Conservation (phyloP, 73 alveolate species). For the Diophrys sp. region DNA sequence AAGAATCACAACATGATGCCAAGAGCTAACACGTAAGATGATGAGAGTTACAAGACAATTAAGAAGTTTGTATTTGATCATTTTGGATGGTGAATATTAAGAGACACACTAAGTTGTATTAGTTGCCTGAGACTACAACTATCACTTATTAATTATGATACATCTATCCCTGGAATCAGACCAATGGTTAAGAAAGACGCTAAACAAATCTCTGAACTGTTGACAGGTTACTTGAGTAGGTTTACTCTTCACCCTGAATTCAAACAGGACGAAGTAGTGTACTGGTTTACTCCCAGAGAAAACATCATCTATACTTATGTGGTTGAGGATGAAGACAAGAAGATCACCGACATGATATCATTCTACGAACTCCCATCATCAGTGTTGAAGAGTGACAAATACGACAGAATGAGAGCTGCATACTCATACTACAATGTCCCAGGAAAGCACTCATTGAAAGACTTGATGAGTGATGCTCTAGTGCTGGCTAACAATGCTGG, state of each 20-base stretch:
- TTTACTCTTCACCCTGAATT: constrained; percentile 64
- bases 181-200: constrained; percentile 90
- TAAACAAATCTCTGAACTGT: constrained; percentile 62
- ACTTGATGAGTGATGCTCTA: constrained; percentile 65
- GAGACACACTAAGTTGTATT: constrained; percentile 72
- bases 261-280: constrained; percentile 78
- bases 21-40: background rate
- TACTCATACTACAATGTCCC: constrained; percentile 74
- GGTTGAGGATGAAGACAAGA: constrained; percentile 85
- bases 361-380: constrained; percentile 92
- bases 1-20: constrained; percentile 1
- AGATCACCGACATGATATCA: constrained; percentile 94
- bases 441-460: constrained; percentile 27
- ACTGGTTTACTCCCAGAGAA: constrained; percentile 80
- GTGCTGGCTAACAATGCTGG: constrained; percentile 69
- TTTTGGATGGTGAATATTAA: constrained; percentile 58
- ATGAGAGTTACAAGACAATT: background rate
- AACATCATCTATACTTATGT: constrained; percentile 88
- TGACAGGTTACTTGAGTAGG: constrained; percentile 64
- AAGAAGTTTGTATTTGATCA: background rate
- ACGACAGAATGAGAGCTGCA: constrained; percentile 82
- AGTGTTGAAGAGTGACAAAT: constrained; percentile 78
- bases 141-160: no score
- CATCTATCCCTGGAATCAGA: constrained; percentile 78
- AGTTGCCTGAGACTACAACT: constrained; percentile 83